These are phyloP conservation scores for Punctularia strigosozonata DNA, from an alignment of 768 basidiomycete genomes.

Conservation along the genomic window DNA sequence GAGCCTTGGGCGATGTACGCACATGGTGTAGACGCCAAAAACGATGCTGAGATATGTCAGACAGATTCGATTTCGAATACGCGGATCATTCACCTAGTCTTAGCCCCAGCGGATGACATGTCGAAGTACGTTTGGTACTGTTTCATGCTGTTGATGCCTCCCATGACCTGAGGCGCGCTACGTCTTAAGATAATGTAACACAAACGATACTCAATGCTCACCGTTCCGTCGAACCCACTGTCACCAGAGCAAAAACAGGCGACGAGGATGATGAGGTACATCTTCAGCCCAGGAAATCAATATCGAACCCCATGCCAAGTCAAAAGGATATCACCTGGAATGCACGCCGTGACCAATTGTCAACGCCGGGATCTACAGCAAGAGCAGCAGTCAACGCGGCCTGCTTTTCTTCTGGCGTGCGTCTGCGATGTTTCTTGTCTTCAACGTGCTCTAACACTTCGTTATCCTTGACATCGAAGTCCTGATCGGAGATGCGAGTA, in stretches of 20 bases:
- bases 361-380: constrained; percentile 30
- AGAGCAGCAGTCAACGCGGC: constrained; percentile 26
- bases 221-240: constrained; percentile 43
- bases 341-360: constrained; percentile 22
- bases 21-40: constrained; percentile 41
- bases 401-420: constrained; percentile 30
- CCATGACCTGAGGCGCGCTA: constrained; percentile 30
- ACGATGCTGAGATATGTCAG: constrained; percentile 24
- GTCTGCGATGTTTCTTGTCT: constrained; percentile 13
- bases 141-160: constrained; percentile 38
- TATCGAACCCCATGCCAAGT: neutral
- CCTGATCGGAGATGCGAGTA: no score
- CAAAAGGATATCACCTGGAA: constrained; percentile 22
- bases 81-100: constrained; percentile 22
- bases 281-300: constrained; percentile 12
- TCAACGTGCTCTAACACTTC: no score
- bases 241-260: constrained; percentile 39
- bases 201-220: no score
- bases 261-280: constrained; percentile 35
- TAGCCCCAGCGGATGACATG: constrained; percentile 27
- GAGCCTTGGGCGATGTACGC: constrained; percentile 12
- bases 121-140: constrained; percentile 33
- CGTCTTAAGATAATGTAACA: no score
- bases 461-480: no score
- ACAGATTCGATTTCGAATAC: constrained; percentile 1